phyloP scores from a whole-genome alignment of 345 rosid species.

The Erucastrum elatum region DNA sequence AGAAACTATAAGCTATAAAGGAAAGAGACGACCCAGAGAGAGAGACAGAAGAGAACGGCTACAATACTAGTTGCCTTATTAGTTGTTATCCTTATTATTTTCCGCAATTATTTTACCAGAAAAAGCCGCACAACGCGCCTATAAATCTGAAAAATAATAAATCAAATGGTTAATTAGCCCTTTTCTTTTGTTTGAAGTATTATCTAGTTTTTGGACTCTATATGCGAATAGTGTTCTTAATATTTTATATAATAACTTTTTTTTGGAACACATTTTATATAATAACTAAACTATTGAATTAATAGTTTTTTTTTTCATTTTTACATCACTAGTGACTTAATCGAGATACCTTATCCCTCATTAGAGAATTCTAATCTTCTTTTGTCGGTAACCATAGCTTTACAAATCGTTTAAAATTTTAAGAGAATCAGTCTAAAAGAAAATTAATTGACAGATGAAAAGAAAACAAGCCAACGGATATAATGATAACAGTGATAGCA shows the following conservation, averaged over 20 bases:
- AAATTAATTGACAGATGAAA: constrained; percentile 14
- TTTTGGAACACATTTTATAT: too few species aligned
- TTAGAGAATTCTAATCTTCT: constrained; percentile 15
- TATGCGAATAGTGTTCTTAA: constrained; percentile 31
- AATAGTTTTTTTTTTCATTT: not conserved
- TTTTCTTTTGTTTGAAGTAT: not conserved
- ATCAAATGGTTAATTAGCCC: not conserved
- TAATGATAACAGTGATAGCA: constrained; percentile 31
- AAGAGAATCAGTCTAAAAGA: not conserved
- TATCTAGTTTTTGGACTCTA: not conserved
- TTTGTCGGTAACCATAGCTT: constrained; percentile 19
- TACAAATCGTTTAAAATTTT: not conserved
- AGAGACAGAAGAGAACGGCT: constrained; percentile 35
- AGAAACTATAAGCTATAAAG: constrained; percentile 36
- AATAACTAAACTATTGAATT: not conserved
- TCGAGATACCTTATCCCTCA: constrained; percentile 27
- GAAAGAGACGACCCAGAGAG: constrained; percentile 29
- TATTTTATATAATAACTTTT: not conserved
- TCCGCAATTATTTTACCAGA: not conserved
- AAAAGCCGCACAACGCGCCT: constrained; percentile 40
- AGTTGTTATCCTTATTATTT: not conserved
- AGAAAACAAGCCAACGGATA: constrained; percentile 16
- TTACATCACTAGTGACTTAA: not conserved
- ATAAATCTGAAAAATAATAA: constrained; percentile 23
- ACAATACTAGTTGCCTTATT: constrained; percentile 25